Base-by-base conservation (phyloP, 495 filamentous ascomycete genomes). In the Daldinia caldariorum region DNA sequence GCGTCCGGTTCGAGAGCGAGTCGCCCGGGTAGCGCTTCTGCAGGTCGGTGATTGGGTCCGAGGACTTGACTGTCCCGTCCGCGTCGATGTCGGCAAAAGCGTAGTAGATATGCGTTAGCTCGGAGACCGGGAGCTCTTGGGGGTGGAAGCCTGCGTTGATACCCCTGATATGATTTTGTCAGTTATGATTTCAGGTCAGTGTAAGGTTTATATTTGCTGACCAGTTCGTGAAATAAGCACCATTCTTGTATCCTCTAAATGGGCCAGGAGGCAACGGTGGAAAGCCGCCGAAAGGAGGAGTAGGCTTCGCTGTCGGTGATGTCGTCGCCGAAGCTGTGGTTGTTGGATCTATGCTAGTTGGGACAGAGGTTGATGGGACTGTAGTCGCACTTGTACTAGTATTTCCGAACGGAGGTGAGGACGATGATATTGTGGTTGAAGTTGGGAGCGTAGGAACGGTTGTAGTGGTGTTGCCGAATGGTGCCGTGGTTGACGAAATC, bases 101-200 rank as follows among this genome's bases (percentile, higher is more conserved):
- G 67, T 86, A 99, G 14, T 97, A 87, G 4, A 98, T 82, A 80
- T 99, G 95, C 0, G 94, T 99, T 34, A 99, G 83, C 58, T 97
- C 92, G 47, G 92, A 87, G 6, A 89, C 91, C 2, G 94, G 94
- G 14, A 99, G 82, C 76, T 97, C 91, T 69, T 97, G 92, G 0
- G 94, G 93, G 22, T 69, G 58, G 37, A 57, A 72, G 16, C 65
- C 65, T 51, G 65, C 53, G 65, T 72, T 72, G 13, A 72, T 50
- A 16, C 70, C 70, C 70, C 70, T 72, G 22, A 34, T 53, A 32
- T 12, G 14, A 6, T 5, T 55, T 5, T 58, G 47, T 72, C 16
- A 72, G 65, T 29, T 66, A 39, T 26, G 16, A 45, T 4, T 18
- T 43, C 39, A 14, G 13, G n/a, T 45, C 14, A 12, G 7, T 47